phyloP scores from a whole-genome alignment of 495 filamentous ascomycete species.

The Penicillium bovifimosum region DNA sequence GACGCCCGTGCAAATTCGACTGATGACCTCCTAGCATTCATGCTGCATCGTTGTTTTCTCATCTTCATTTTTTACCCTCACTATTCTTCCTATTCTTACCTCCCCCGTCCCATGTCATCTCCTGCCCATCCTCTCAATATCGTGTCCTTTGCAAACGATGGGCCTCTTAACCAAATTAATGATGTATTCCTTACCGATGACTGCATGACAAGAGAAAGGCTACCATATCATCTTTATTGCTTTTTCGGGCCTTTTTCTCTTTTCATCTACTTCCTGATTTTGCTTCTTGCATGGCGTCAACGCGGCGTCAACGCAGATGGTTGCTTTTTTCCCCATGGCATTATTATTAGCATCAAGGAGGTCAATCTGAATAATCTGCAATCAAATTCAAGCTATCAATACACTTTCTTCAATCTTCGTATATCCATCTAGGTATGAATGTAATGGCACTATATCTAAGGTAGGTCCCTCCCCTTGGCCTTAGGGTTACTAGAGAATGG shows the following conservation, averaged over 20 bases:
- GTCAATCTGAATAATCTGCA: neutral
- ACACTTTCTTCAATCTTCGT: too few species aligned
- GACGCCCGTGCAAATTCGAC: neutral
- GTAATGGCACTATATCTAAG: too few species aligned
- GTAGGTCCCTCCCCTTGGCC: too few species aligned
- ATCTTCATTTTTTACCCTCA: neutral
- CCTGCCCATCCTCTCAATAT: neutral
- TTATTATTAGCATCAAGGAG: neutral
- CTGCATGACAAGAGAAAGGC: neutral
- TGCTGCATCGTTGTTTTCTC: neutral
- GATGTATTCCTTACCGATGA: neutral
- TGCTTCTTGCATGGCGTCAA: slow-evolving; percentile 2
- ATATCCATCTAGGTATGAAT: too few species aligned
- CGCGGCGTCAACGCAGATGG: neutral
- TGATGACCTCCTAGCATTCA: neutral
- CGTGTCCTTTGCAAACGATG: neutral
- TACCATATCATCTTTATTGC: too few species aligned
- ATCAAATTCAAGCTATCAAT: too few species aligned
- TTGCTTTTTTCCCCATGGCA: neutral
- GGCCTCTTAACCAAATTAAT: neutral
- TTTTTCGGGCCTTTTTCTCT: neutral
- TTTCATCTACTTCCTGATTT: neutral
- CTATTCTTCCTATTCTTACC: too few species aligned
- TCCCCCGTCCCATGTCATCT: neutral
- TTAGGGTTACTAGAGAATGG: too few species aligned